Base-by-base conservation (phyloP, 2,329 filamentous ascomycete genomes). In the Penicillium freii region DNA sequence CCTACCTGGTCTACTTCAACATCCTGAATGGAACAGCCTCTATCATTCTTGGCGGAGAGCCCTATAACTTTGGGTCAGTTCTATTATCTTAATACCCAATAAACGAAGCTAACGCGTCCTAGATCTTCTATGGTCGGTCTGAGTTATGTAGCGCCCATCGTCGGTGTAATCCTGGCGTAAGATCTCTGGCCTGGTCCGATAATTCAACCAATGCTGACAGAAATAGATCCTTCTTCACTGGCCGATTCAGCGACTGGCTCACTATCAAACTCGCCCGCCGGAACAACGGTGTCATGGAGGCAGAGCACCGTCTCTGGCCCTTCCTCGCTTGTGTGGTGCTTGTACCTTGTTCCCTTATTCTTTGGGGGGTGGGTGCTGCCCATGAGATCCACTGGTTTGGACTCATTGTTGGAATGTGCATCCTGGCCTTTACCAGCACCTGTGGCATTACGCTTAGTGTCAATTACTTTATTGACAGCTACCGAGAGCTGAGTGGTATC, bases 331-430 rank as follows among this genome's bases (percentile, higher is more conserved):
- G 73, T 42, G 53, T 76, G 1, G 21, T 78, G 8, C 57, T 75
- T 15, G 68, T 75, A 0, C 74, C 75, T 1, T 67, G 65, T 0
- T 69, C 71, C 0, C 63, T 75, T 0, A 61, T 77, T 1, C 68
- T 77, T 6, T 77, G 73, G 71, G 75, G 77, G 17, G 74, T 78
- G 0, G 75, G 74, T 5, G 76, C 77, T 4, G 74, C 75, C 0
- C 75, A 77, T 48, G 69, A 73, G 19, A 58, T 78, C 0, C 76
- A 74, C 58, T 77, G 77, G 70, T 73, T 79, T 43, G 73, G 76
- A 1, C 66, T 78, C 5, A 67, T 77, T 21, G 72, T 77, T 25
- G 76, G 74, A 3, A 78, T 79, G 75, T 73, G 71, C 54, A 65
- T 76, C 34, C 69, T 78, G 29, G 75, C 76, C 2, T 73, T 76